Percentiles rank a stretch among this genome's conserved stretches.
phyloP scores from a whole-genome alignment of 2,329 filamentous ascomycete species.

The Colletotrichum somersetense region DNA sequence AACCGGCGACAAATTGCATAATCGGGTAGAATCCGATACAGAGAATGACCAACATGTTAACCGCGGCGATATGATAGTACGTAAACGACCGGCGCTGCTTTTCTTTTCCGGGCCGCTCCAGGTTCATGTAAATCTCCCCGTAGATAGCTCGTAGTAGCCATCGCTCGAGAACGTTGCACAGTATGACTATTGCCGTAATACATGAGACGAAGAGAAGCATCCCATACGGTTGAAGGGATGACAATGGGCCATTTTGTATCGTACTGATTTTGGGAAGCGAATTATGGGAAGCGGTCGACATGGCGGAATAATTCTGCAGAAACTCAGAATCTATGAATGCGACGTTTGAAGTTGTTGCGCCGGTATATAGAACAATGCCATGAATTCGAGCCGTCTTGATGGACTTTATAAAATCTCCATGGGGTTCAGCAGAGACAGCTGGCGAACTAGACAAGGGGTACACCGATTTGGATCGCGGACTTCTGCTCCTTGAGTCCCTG shows the following conservation, averaged over 20 bases:
- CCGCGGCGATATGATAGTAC: constrained; percentile 37
- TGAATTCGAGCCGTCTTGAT: rapidly evolving
- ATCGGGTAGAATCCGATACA: constrained; percentile 32
- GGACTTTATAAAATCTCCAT: background rate
- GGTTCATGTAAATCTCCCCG: constrained; percentile 7
- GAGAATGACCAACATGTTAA: constrained; percentile 25
- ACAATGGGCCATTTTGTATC: constrained; percentile 27
- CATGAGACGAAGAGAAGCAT: constrained; percentile 29
- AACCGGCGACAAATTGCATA: constrained; percentile 27
- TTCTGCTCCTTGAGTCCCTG: too few species aligned
- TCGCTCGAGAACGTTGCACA: constrained; percentile 36
- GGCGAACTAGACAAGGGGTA: background rate
- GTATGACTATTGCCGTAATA: constrained; percentile 24
- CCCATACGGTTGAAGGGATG: constrained; percentile 9
- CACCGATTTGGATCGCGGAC: background rate
- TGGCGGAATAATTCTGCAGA: background rate
- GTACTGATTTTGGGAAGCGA: constrained; percentile 26
- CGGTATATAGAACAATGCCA: background rate
- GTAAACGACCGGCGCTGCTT: constrained; percentile 38
- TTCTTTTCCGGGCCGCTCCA: constrained; percentile 30
- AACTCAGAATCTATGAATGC: background rate
- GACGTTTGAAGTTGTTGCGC: background rate
- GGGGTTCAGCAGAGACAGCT: too few species aligned
- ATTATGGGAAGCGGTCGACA: background rate
- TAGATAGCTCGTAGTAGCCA: constrained; percentile 32